phyloP scores from a whole-genome alignment of 2,329 filamentous ascomycete genomes.

The Graphilbum ipis-grandicollis region DNA sequence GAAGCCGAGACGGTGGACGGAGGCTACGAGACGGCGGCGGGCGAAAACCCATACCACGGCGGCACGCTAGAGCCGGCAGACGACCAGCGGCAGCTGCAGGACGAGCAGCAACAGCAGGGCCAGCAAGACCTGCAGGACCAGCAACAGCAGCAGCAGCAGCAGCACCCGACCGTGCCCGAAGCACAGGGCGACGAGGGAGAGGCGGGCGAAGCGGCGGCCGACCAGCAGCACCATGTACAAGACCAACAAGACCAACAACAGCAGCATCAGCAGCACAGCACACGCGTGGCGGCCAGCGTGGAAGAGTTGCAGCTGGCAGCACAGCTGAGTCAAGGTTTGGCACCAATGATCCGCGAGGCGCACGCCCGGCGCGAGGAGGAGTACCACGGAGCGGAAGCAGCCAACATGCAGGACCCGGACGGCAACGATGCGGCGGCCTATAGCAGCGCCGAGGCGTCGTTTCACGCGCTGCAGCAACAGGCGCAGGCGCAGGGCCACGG shows the following conservation, averaged over 20 bases:
- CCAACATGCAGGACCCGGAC: constrained; percentile 8
- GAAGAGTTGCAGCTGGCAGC: constrained; percentile 42
- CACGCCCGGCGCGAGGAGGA: constrained; percentile 18
- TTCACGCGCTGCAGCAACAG: constrained; percentile 4
- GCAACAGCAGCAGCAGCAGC: constrained; percentile 12
- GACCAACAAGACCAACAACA: constrained; percentile 14
- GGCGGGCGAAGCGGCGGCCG: too few relatives aligned
- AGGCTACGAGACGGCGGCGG: background rate
- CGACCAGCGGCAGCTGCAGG: constrained; percentile 4
- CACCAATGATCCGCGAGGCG: constrained; percentile 30
- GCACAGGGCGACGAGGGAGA: too few relatives aligned
- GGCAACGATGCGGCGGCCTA: constrained; percentile 8
- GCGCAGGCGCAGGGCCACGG: constrained; percentile 7
- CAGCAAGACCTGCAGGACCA: constrained; percentile 8
- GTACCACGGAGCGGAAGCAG: constrained; percentile 2
- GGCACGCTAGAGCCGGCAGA: constrained; percentile 2
- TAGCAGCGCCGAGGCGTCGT: background rate
- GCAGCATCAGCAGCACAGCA: constrained; percentile 15
- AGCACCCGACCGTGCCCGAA: too few relatives aligned
- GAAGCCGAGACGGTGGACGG: background rate
- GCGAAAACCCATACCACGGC: constrained; percentile 1
- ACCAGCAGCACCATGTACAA: background rate
- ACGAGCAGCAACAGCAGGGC: background rate
- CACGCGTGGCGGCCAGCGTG: constrained; percentile 23
- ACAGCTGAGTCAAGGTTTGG: constrained; percentile 36